Evolutionary conservation across 1,284 basidiomycete genomes (phyloP), one percentile per base, ranked within the genome.

Genomic region (Tilletia caries): DNA sequence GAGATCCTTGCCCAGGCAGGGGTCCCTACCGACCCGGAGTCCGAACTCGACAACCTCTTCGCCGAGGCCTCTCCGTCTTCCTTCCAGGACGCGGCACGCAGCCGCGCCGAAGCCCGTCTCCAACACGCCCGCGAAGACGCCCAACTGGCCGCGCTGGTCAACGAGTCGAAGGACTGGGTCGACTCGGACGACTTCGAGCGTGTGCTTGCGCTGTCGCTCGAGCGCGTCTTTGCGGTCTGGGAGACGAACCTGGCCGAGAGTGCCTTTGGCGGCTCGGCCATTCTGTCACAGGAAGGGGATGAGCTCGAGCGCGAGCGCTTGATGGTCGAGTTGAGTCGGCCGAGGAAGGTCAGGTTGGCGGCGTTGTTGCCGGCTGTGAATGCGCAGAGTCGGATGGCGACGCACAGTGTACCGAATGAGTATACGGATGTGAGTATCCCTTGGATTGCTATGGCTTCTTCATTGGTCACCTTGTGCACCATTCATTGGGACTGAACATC

Each of bases 341-440:
- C 64, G 37, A 33, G 25, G 34, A 44, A 44, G 41, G 85, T 91
- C 25, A 85, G 89, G 52, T 83, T 93, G 4, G 93, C 92, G 23
- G 88, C 89, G 15, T 83, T 94, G 71, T 85, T 95, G 25, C 93
- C 92, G 3, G 89, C 89, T 1, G 85, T 94, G 48, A 88, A 91
- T 64, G 86, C 89, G 70, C 92, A 92, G 89, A 90, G 89, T 78
- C 88, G 89, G 73, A 74, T 89, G 60, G 90, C 90, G 43, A 82
- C 92, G 67, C 87, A 89, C 68, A 88, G 88, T 10, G 82, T 91
- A 60, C 91, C 92, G 27, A 94, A 92, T 83, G 91, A 91, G 82
- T 86, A 93, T 76, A 88, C 93, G 32, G 92, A 94, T 84, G 91
- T 92, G 82, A 82, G 91, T 79, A 8, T 50, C n/a, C n/a, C n/a